These are phyloP conservation scores for Metarhizium guizhouense DNA, from an alignment of 2,329 filamentous ascomycete genomes.

Conservation along the genomic window DNA sequence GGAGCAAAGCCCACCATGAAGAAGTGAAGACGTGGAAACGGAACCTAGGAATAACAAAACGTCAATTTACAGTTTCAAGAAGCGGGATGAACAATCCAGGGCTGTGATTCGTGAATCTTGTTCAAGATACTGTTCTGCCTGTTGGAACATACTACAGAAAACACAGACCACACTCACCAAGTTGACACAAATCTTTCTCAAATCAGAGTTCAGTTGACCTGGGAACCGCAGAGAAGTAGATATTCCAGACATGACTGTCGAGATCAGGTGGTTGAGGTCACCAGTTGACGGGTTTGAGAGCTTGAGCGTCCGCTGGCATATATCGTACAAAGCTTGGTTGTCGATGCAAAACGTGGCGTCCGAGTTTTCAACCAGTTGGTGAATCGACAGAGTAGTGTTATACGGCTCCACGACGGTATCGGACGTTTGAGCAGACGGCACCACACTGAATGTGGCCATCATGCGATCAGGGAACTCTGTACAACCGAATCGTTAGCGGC, in stretches of 20 bases:
- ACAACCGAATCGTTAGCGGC: not conserved
- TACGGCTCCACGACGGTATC: conserved; percentile 99
- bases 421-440: conserved; percentile 97
- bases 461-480: conserved; percentile 95
- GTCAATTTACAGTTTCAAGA: not conserved
- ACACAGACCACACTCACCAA: conserved; percentile 36
- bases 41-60: conserved; percentile 45
- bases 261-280: conserved; percentile 98
- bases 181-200: conserved; percentile 98
- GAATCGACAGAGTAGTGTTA: conserved; percentile 97
- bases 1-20: conserved; percentile 99
- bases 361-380: conserved; percentile 99
- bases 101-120: not conserved
- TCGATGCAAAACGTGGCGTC: conserved; percentile 99
- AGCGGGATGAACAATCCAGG: not conserved
- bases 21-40: conserved; percentile 99
- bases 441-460: conserved; percentile 99
- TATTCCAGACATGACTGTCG: conserved; percentile 98
- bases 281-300: conserved; percentile 96
- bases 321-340: conserved; percentile 99
- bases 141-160: not conserved
- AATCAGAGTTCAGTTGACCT: conserved; percentile 98
- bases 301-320: conserved; percentile 99
- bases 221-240: conserved; percentile 98
- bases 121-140: not conserved